Conservation (phyloP, 2,329 filamentous ascomycete species). For the Cordyceps cicadae region DNA sequence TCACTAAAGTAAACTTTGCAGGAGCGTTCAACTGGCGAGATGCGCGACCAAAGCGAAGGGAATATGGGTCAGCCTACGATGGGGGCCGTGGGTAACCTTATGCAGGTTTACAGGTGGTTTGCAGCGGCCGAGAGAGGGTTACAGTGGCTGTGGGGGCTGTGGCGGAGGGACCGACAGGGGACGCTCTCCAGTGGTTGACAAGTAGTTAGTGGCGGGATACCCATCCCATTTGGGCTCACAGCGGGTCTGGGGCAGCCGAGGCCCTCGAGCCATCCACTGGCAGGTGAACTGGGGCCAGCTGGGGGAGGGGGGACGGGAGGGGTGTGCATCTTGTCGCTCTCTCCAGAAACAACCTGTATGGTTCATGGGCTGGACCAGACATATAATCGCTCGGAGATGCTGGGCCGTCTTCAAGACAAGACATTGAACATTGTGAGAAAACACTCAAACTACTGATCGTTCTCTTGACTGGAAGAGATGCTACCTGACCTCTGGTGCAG, state of each 20-base stretch:
- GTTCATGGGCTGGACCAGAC: neutral
- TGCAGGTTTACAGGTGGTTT: neutral
- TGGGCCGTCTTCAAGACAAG: neutral
- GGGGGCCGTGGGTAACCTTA: neutral
- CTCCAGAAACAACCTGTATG: neutral
- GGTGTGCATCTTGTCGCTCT: neutral
- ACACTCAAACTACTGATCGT: no score
- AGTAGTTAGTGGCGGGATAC: neutral
- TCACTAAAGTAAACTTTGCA: neutral
- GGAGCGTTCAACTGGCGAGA: neutral
- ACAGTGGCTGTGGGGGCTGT: neutral
- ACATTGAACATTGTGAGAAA: no score
- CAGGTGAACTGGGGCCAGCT: neutral
- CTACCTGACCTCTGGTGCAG: no score
- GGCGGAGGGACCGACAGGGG: neutral
- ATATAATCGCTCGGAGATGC: neutral
- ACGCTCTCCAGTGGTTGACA: neutral
- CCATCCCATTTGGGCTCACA: neutral
- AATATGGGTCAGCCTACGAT: neutral
- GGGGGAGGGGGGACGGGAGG: neutral
- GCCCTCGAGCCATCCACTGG: neutral
- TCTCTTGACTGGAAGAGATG: no score
- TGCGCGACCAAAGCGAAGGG: constrained; percentile 1
- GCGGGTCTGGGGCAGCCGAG: constrained; percentile 7
- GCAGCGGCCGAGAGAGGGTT: neutral